Evolutionary conservation across 768 basidiomycete genomes (phyloP), one percentile per base, ranked within the genome.

Genomic region (Suillus ampliporus): DNA sequence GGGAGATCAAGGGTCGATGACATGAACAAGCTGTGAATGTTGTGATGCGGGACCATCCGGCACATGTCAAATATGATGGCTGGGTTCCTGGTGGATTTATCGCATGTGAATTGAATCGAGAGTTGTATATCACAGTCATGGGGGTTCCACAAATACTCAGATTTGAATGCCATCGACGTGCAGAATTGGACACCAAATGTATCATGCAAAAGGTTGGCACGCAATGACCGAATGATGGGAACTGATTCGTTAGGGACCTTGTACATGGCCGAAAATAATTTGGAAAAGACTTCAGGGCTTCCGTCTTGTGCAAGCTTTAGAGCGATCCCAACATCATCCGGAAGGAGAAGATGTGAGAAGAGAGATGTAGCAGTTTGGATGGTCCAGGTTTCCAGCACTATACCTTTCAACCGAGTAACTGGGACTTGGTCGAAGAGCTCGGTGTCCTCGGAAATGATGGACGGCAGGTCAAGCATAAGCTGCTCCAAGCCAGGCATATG

Each of bases 401-500:
- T 21, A n/a, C 34, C n/a, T 52, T 19, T 13, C 34, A 35, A 52
- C n/a, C 51, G 34, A 52, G 31, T 19, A 19, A 50, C 17, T 10
- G 28, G 17, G 14, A 50, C 28, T 50, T 17, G 15, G 48, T 10
- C 28, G 26, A 50, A 28, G 48, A 31, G 15, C 4, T 31, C 26
- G 17, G 26, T 31, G 4, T 5, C 28, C 48, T 17, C 28, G 4
- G 48, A 17, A 50, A 50, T 50, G 8, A 15, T 31, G 28, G 28
- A 19, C 11, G 80, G 68, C 26, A 28, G 28, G 47, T 76, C 73
- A 3, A 82, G 69, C 57, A 77, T 67, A 21, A 82, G 67, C 14
- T 69, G 64, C 48, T 68, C 69, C 15, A 82, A 70, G 46, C 54
- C 50, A 1, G 76, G 77, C 77, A 78, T 78, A 56, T 68, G 65